These are phyloP conservation scores for Schizochytrium sp. DNA, from an alignment of 108 stramenopile genomes.

Conservation along the genomic window DNA sequence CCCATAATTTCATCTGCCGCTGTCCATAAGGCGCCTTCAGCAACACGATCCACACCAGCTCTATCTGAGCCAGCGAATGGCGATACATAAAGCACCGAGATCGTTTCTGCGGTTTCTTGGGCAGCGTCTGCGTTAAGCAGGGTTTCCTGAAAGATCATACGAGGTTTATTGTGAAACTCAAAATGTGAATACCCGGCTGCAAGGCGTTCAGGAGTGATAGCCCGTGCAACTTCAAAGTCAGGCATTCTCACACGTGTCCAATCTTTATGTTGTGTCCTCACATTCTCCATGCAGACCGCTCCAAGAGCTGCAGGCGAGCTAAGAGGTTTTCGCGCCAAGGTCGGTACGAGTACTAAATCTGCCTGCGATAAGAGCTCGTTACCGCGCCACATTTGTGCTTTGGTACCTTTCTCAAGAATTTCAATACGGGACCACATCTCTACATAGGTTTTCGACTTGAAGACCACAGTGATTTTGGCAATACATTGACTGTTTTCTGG, in stretches of 20 bases:
- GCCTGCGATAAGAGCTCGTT: background rate
- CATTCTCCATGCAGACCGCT: background rate
- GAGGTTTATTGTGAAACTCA: slow-evolving; percentile 12
- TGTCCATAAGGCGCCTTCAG: slow-evolving; percentile 35
- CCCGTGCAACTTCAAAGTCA: slow-evolving; percentile 33
- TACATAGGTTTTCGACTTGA: slow-evolving; percentile 11
- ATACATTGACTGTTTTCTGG: background rate
- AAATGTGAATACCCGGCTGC: slow-evolving; percentile 40
- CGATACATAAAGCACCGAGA: slow-evolving; percentile 1
- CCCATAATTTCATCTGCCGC: slow-evolving; percentile 54
- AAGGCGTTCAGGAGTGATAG: background rate
- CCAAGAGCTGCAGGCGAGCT: background rate
- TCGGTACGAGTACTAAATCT: background rate
- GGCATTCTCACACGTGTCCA: background rate
- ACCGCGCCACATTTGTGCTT: background rate
- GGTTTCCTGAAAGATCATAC: slow-evolving; percentile 5
- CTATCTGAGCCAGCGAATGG: background rate
- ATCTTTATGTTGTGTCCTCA: background rate
- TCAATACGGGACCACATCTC: slow-evolving; percentile 7
- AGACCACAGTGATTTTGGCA: slow-evolving; percentile 9
- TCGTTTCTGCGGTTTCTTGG: background rate
- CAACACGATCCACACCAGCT: background rate
- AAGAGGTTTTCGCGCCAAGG: background rate
- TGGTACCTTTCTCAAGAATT: background rate
- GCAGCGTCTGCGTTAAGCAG: background rate